Percentiles rank a stretch among this genome's conserved stretches.
phyloP scores from a whole-genome alignment of 1,139 yeast genomes.

The Magnusiomyces sp. region DNA sequence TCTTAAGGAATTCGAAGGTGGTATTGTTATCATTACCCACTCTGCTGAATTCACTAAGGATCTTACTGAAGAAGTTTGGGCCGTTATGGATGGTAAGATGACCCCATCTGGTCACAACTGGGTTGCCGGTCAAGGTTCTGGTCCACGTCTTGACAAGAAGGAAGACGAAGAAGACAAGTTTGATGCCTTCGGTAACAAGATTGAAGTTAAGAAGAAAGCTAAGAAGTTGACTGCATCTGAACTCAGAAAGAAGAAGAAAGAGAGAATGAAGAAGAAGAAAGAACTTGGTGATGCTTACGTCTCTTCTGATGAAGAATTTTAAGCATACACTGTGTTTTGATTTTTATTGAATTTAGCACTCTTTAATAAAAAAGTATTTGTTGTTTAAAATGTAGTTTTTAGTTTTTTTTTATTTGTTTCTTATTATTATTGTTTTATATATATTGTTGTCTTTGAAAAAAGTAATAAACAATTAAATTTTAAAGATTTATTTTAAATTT shows the following conservation, averaged over 20 bases:
- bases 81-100: slow-evolving; percentile 95
- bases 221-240: slow-evolving; percentile 97
- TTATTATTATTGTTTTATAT: neutral
- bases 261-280: slow-evolving; percentile 99
- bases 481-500: slow-evolving; percentile 5
- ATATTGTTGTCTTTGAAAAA: neutral
- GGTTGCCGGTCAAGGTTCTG: slow-evolving; percentile 99
- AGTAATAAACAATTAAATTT: neutral
- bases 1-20: slow-evolving; percentile 97
- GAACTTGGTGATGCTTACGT: slow-evolving; percentile 98
- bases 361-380: neutral
- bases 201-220: slow-evolving; percentile 93
- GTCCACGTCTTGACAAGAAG: slow-evolving; percentile 96
- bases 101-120: slow-evolving; percentile 99
- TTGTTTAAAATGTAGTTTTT: slow-evolving; percentile 1
- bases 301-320: slow-evolving; percentile 80
- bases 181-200: slow-evolving; percentile 99
- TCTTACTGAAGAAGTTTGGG: slow-evolving; percentile 99
- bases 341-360: neutral
- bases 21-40: slow-evolving; percentile 98
- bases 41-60: slow-evolving; percentile 99
- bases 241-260: slow-evolving; percentile 99
- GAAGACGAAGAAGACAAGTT: slow-evolving; percentile 94
- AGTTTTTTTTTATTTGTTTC: neutral
- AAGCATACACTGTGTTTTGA: slow-evolving; percentile 16